A percentile compares a stretch with the other conserved stretches of the same genome.
phyloP scores from a whole-genome alignment of 306 rosid species.

The Casuarina glauca region DNA sequence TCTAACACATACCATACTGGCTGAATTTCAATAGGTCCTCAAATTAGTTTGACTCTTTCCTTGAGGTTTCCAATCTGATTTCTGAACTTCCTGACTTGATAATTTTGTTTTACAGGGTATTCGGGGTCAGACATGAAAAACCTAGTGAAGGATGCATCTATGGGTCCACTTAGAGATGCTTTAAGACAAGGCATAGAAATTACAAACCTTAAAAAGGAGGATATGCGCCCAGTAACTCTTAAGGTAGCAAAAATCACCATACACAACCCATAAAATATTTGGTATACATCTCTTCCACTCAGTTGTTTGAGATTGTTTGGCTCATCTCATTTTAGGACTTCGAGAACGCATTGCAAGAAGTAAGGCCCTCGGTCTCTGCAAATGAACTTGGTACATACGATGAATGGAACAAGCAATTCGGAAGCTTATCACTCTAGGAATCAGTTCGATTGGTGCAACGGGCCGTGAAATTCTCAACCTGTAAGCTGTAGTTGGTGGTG shows the following conservation, averaged over 20 bases:
- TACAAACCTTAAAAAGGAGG: constrained; percentile 65
- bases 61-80: constrained; percentile 14
- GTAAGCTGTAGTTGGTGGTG: constrained; percentile 1
- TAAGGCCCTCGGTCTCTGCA: constrained; percentile 83
- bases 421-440: constrained; percentile 54
- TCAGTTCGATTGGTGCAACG: not conserved
- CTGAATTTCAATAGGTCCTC: constrained; percentile 24
- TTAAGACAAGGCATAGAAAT: constrained; percentile 70
- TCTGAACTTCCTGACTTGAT: constrained; percentile 7
- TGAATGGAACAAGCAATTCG: constrained; percentile 82
- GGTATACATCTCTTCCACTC: constrained; percentile 4
- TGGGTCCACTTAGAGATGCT: constrained; percentile 98
- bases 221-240: constrained; percentile 73
- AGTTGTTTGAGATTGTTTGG: constrained; percentile 11
- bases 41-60: constrained; percentile 4
- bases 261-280: constrained; percentile 4
- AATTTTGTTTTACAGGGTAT: constrained; percentile 55
- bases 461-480: not conserved
- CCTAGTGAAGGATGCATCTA: constrained; percentile 87
- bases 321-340: constrained; percentile 54
- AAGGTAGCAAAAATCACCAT: constrained; percentile 45
- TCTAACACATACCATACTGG: constrained; percentile 10
- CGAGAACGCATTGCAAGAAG: constrained; percentile 64
- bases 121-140: constrained; percentile 98
- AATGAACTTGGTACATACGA: constrained; percentile 68